Base-by-base conservation (phyloP, 2,329 filamentous ascomycete genomes). In the Trichophyton verrucosum region DNA sequence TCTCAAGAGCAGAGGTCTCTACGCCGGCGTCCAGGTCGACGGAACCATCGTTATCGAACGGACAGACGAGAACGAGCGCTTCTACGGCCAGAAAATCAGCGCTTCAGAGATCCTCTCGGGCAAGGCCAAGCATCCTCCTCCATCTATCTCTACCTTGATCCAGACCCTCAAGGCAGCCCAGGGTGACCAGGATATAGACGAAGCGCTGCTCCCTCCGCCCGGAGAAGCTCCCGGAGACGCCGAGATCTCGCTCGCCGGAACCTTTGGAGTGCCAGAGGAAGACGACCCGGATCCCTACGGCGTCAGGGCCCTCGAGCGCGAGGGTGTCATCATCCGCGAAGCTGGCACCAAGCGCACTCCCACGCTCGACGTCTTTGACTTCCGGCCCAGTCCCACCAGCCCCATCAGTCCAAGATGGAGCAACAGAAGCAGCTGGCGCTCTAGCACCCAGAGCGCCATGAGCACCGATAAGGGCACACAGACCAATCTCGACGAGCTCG, bases 211-310 rank as follows among this genome's bases (percentile, higher is more conserved):
- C 58, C 83, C 86, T 13, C 78, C 79, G 56, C 75, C 87, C 5
- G 82, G 84, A 5, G 85, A 88, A 11, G 83, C 90, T 0, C 92
- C 92, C 0, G 86, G 86, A 59, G 92, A 97, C 69, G 85, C 80
- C 60, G 81, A 86, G 47, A 67, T 87, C 3, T 73, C 75, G 60
- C 66, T 64, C 55, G 68, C 82, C 57, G 71, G 78, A 33, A 76
- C 77, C 1, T 96, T 96, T 74, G 91, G 91, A 1, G 78, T 96
- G 15, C 91, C 90, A 0, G 85, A 86, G 64, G 75, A 78, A 2
- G 84, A 91, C 60, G 92, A 97, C 67, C 91, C 91, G 0, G 92
- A 97, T 71, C 92, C 92, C 0, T 97, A 89, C 69, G 92, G 92
- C 24, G 88, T 96, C 27, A 82, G 91, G 65, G 91, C 92, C 6